Evolutionary conservation across 2,329 filamentous ascomycete species (phyloP), one percentile per base, ranked within the genome.

Genomic region (Fusarium liriodendri): DNA sequence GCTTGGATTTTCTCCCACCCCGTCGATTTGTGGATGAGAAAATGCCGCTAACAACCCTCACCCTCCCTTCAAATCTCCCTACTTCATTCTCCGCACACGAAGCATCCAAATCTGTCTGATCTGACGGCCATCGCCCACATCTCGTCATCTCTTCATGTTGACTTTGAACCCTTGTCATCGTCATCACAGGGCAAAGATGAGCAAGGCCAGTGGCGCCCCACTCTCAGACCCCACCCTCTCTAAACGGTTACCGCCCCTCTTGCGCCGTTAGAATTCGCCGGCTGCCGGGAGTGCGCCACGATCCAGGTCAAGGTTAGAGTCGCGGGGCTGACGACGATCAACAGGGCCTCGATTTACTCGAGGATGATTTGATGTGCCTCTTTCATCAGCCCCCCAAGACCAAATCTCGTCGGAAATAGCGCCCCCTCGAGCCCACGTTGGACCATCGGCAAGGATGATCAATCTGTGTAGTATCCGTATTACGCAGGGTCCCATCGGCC

Each of bases 171-270:
- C 32, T 62, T 42, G 60, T 55, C 45, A 62, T 64, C 64, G 58
- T 72, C 71, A 66, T 72, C 71, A 67, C 50, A 54, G 25, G 40
- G 64, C 38, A 64, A 58, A 69, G 62, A 57, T 71, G 68, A 69
- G 52, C 61, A 74, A 69, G 68, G 18, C 37, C 61, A 66, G 35
- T 32, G 40, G 58, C 55, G 63, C 68, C 40, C 72, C 71, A 62
- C 64, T 47, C 27, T 59, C 27, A 59, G n/a, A 52, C 33, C 64
- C 71, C 71, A 64, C 67, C 62, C 63, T 57, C 61, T 65, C 40
- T 74, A 74, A 74, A 74, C 72, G 65, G 71, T 65, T 73, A 69
- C 67, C 67, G 67, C 64, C 52, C 70, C 62, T 66, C 60, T 67
- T 29, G 37, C 57, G 35, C 64, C 71, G 71, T 74, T 74, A 71